Conservation (phyloP, 495 filamentous ascomycete species). For the Daldinia loculata region DNA sequence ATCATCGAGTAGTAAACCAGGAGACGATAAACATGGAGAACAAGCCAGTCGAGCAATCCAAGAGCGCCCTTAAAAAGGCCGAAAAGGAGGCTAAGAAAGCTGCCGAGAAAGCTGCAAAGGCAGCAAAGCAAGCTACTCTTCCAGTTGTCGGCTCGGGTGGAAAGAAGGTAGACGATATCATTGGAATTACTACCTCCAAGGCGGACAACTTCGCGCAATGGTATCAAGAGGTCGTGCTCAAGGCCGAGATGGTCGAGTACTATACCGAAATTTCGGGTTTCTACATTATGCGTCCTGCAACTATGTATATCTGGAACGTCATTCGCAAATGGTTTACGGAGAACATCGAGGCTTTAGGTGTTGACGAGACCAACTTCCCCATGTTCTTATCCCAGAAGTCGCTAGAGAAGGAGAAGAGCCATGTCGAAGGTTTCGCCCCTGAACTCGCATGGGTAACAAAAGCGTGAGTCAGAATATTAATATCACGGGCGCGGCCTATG, state of each 20-base stretch:
- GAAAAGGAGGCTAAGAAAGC: constrained; percentile 68
- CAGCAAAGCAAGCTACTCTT: constrained; percentile 61
- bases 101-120: constrained; percentile 73
- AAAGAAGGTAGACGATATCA: constrained; percentile 69
- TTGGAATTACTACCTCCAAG: constrained; percentile 86
- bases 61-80: constrained; percentile 78
- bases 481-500: not conserved
- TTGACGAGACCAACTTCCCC: constrained; percentile 95
- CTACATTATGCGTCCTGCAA: constrained; percentile 88
- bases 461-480: constrained; percentile 65
- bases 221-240: constrained; percentile 96
- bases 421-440: constrained; percentile 96
- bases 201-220: constrained; percentile 87
- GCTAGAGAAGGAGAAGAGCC: constrained; percentile 92
- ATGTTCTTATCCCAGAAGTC: constrained; percentile 92
- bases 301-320: constrained; percentile 90
- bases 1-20: not conserved
- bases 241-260: constrained; percentile 94
- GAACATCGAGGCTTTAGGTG: constrained; percentile 85
- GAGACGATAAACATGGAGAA: constrained; percentile 49
- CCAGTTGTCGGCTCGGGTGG: constrained; percentile 51
- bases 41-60: constrained; percentile 61
- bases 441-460: constrained; percentile 99
- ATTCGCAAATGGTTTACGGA: constrained; percentile 91
- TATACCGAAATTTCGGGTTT: constrained; percentile 83